phyloP scores from a whole-genome alignment of 192 early-diverging fungal genomes.

The Umbelopsis sp. region DNA sequence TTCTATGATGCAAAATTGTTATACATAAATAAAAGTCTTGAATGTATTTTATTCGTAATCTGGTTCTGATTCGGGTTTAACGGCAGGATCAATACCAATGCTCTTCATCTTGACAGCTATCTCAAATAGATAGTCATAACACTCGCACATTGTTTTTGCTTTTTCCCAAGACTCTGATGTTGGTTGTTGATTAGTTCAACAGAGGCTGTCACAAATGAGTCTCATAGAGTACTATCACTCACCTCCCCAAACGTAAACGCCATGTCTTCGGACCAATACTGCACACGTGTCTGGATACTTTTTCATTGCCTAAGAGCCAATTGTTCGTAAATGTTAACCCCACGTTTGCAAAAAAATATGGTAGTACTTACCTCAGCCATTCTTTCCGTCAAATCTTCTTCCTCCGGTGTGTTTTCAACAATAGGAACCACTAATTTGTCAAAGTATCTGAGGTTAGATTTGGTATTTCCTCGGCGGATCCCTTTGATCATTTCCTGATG shows the following conservation, averaged over 20 bases:
- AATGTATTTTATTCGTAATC: conserved; percentile 17
- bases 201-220: not conserved
- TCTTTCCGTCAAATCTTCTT: conserved; percentile 85
- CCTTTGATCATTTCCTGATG: conserved; percentile 99
- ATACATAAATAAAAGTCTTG: not conserved
- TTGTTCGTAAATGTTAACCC: not conserved
- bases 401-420: conserved; percentile 94
- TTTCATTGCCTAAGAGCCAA: conserved; percentile 72
- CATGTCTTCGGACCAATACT: conserved; percentile 92
- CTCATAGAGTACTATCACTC: conserved; percentile 7
- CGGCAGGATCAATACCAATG: conserved; percentile 78
- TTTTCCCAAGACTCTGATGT: conserved; percentile 86
- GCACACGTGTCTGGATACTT: conserved; percentile 90
- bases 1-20: not conserved
- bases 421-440: conserved; percentile 90
- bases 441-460: conserved; percentile 71
- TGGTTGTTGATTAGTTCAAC: not conserved
- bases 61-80: conserved; percentile 17
- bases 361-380: conserved; percentile 68
- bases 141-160: conserved; percentile 97
- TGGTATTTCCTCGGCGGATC: conserved; percentile 74
- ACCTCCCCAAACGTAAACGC: conserved; percentile 98
- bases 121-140: conserved; percentile 99
- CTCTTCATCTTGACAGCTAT: conserved; percentile 92
- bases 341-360: not conserved